A percentile compares a stretch with the other conserved stretches of the same genome.
phyloP scores from a whole-genome alignment of 371 early-diverging fungal species.

The Saksenaea oblongispora region DNA sequence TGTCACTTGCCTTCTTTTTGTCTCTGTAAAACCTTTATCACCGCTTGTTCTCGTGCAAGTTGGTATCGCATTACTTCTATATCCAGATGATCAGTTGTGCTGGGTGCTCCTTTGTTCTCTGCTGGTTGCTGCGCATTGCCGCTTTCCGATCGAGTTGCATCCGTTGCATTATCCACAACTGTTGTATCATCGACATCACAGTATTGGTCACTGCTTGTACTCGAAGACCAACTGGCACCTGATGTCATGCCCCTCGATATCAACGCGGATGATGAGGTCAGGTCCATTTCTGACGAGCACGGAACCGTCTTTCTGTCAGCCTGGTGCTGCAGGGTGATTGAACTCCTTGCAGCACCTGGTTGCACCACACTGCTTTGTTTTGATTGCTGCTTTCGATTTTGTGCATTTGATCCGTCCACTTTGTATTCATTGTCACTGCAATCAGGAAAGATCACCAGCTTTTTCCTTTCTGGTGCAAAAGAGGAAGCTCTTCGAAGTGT shows the following conservation, averaged over 20 bases:
- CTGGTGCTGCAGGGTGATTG: background rate
- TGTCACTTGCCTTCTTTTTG: slow-evolving; percentile 42
- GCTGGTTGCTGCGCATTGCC: too few relatives aligned
- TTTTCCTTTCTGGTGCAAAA: background rate
- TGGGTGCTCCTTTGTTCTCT: too few relatives aligned
- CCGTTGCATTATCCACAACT: background rate
- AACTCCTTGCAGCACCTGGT: background rate
- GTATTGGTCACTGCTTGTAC: background rate
- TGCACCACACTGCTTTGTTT: background rate
- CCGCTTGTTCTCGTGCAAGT: slow-evolving; percentile 42
- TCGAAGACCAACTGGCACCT: background rate
- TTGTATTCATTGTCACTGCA: background rate
- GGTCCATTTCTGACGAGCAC: background rate
- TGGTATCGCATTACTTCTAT: background rate
- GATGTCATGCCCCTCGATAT: background rate
- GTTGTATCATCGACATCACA: background rate
- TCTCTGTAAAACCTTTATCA: slow-evolving; percentile 37
- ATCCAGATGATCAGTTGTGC: background rate
- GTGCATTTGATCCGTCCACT: background rate
- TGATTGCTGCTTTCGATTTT: background rate
- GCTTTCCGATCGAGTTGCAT: too few relatives aligned
- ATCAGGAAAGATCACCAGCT: background rate
- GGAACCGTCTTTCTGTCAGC: background rate
- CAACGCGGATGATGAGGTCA: background rate
- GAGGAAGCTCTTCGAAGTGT: background rate